Conservation (phyloP, 2,329 filamentous ascomycete genomes). For the Alternaria postmessia region DNA sequence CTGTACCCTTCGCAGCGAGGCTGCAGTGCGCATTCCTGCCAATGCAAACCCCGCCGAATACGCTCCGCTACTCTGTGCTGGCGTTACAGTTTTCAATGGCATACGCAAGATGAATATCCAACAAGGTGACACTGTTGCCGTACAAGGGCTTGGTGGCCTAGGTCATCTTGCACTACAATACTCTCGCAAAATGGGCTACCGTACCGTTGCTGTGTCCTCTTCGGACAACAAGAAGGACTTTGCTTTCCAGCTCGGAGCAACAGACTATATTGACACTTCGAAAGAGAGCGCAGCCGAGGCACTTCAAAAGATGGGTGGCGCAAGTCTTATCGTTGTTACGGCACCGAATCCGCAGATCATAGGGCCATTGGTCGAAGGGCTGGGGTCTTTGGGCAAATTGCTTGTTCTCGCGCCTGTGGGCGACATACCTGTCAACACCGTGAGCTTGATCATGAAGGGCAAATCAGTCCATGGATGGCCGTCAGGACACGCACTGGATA, state of each 20-base stretch:
- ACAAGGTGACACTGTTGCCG: conserved; percentile 57
- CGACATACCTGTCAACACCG: conserved; percentile 55
- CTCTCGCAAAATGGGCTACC: conserved; percentile 61
- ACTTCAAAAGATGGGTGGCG: conserved; percentile 67
- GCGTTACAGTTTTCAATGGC: conserved; percentile 63
- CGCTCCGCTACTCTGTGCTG: conserved; percentile 57
- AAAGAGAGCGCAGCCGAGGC: conserved; percentile 59
- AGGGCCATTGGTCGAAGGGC: conserved; percentile 61
- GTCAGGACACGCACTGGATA: conserved; percentile 61
- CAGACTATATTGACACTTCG: conserved; percentile 64
- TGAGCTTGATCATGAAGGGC: conserved; percentile 57
- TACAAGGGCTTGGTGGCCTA: conserved; percentile 63
- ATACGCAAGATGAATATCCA: conserved; percentile 59
- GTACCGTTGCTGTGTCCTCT: conserved; percentile 61
- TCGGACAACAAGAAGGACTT: conserved; percentile 62
- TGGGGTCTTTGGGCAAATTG: conserved; percentile 65
- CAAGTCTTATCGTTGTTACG: conserved; percentile 68
- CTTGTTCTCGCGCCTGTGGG: conserved; percentile 65
- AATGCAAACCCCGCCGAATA: conserved; percentile 57
- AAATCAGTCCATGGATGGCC: conserved; percentile 62
- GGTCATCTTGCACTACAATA: conserved; percentile 65
- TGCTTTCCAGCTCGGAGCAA: conserved; percentile 63
- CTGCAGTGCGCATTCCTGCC: conserved; percentile 61
- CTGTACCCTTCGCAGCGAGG: conserved; percentile 66
- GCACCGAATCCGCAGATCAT: conserved; percentile 68